Base-by-base conservation (phyloP, 139 green algal genomes). In the Desmodesmus armatus region DNA sequence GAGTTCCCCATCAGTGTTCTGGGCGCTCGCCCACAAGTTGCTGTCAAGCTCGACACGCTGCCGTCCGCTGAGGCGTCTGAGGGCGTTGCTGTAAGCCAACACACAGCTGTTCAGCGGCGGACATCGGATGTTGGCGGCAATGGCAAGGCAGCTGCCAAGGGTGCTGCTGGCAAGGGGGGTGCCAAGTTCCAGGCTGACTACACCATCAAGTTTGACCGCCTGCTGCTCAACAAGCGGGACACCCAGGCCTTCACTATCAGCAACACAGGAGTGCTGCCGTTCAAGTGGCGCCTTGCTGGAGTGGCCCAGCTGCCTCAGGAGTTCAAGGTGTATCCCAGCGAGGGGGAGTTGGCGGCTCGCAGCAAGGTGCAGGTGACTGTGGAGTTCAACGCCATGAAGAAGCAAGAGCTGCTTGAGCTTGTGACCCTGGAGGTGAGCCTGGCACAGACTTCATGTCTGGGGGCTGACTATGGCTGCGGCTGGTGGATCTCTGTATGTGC, bases 231-330 rank as follows among this genome's bases (percentile, higher is more conserved):
- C 82, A 91, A 93, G 73, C 88, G 74, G 37, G 91, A 96, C 62
- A 58, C 78, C 39, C 86, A 91, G 67, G 85, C 51, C 47, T 89
- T 97, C 77, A 88, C 83, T 51, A 90, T 96, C 66, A 90, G 73
- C 77, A 96, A 96, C 91, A 87, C 87, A 4, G 90, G 83, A 19
- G 87, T 96, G 83, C 87, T 97, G 77, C 94, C 93, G 13, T 84
- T 95, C 85, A 94, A 94, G 88, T 96, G 93, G 93, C 87, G 83
- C 41, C 87, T 97, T 27, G 78, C 88, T 6, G 91, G 92, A 7
- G 60, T 60, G 7, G 91, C 92, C 3, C 69, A 73, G 21, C 85
- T 96, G 76, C 88, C 92, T 7, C 58, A 82, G 55, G 94, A 95
- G 87, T 87, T 96, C 53, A 89, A 78, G 19, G 80, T 86, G 47